Evolutionary conservation across 192 early-diverging fungal genomes (phyloP).

Genomic region (Coemansia sp.): DNA sequence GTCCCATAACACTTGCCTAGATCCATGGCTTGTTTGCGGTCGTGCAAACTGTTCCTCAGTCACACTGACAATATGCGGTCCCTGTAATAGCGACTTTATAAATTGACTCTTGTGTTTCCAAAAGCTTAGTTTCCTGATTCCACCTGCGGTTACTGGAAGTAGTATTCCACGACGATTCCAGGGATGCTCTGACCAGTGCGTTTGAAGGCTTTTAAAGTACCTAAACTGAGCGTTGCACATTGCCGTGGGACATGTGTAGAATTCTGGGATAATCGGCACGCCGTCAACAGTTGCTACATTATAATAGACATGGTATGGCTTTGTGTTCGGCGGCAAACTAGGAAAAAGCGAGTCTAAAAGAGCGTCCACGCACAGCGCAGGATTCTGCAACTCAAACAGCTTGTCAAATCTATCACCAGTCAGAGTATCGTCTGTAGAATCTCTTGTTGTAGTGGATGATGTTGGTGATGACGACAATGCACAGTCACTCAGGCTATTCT

Average conservation of each 20-base stretch:
- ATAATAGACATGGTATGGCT: constrained; percentile 24
- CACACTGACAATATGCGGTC: no score
- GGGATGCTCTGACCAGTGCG: constrained; percentile 32
- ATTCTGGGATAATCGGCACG: constrained; percentile 15
- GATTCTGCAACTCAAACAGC: neutral
- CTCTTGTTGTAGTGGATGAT: neutral
- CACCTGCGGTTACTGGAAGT: constrained; percentile 31
- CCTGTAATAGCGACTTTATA: constrained; percentile 23
- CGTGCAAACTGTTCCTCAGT: no score
- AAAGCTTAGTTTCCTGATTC: constrained; percentile 27
- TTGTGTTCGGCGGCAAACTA: constrained; percentile 6
- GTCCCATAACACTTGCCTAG: no score
- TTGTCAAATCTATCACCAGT: neutral
- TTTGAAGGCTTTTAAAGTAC: constrained; percentile 19
- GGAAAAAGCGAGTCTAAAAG: constrained; percentile 28
- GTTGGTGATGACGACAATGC: neutral
- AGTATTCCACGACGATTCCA: constrained; percentile 36
- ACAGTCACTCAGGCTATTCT: neutral
- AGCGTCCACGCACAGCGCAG: constrained; percentile 7
- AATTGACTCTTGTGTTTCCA: constrained; percentile 41
- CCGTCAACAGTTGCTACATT: constrained; percentile 34
- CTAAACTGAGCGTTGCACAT: constrained; percentile 16
- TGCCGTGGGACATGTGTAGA: constrained; percentile 31
- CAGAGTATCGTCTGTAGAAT: neutral
- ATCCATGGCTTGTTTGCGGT: no score